phyloP scores from a whole-genome alignment of 768 basidiomycete species.

The Amylocystis lapponica region DNA sequence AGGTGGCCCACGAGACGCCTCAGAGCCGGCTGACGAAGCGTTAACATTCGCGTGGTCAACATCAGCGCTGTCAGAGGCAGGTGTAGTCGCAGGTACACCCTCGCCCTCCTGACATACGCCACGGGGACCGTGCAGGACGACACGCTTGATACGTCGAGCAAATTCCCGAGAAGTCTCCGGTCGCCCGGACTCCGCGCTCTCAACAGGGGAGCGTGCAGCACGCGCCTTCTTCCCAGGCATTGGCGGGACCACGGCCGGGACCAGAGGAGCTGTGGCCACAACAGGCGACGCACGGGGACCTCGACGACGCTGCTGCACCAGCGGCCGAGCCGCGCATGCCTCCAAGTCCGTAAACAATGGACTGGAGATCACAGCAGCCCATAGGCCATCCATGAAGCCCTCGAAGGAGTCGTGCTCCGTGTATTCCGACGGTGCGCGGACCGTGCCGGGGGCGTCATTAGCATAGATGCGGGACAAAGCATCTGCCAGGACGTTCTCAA shows the following conservation, averaged over 20 bases:
- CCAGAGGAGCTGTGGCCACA: background rate
- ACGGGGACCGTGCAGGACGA: slow-evolving; percentile 6
- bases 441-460: slow-evolving; percentile 15
- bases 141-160: slow-evolving; percentile 2
- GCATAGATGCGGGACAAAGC: slow-evolving; percentile 18
- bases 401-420: slow-evolving; percentile 10
- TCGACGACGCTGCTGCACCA: background rate
- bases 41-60: no score
- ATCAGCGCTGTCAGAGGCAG: no score
- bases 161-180: slow-evolving; percentile 5
- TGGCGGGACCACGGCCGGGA: background rate
- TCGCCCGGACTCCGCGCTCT: slow-evolving; percentile 2
- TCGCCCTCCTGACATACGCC: slow-evolving; percentile 4
- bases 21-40: no score
- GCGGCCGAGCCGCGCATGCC: background rate
- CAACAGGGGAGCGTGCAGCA: background rate
- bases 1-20: background rate
- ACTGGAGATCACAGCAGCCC: slow-evolving; percentile 4
- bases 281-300: background rate
- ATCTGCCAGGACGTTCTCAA: slow-evolving; percentile 23
- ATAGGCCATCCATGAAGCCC: background rate
- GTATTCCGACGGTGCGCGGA: slow-evolving; percentile 19
- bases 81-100: no score
- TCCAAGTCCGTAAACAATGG: slow-evolving; percentile 11
- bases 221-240: background rate